A percentile compares a stretch with the other conserved stretches of the same genome.
phyloP scores from a whole-genome alignment of 805 yeast species.

The Metschnikowia continentalis region DNA sequence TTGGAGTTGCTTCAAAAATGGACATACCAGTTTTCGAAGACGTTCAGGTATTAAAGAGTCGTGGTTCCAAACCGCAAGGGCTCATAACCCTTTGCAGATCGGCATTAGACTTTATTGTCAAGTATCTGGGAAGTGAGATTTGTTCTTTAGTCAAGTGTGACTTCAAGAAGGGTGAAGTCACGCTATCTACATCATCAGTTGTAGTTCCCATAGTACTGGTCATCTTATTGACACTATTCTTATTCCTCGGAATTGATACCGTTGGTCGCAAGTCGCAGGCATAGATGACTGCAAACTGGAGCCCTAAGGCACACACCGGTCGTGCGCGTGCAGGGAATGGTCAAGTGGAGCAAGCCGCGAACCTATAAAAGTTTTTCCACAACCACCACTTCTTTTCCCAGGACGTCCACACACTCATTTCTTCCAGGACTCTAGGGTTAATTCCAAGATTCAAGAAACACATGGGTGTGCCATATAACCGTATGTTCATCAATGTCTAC shows the following conservation, averaged over 20 bases:
- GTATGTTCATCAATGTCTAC: slow-evolving; percentile 13
- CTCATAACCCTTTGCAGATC: too few species aligned
- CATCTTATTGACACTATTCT: too few species aligned
- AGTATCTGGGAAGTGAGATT: too few species aligned
- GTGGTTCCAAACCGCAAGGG: too few species aligned
- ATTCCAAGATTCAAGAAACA: background rate
- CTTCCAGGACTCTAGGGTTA: background rate
- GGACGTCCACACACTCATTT: background rate
- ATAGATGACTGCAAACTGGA: background rate
- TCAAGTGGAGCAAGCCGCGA: background rate
- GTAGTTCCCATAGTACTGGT: too few species aligned
- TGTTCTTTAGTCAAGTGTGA: too few species aligned
- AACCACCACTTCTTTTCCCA: too few species aligned
- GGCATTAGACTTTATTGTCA: too few species aligned
- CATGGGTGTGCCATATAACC: background rate
- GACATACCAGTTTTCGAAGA: slow-evolving; percentile 9
- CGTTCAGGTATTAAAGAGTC: background rate
- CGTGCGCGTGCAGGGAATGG: background rate
- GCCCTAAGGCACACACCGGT: background rate
- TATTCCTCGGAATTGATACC: too few species aligned
- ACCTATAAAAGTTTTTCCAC: background rate
- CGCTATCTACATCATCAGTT: too few species aligned
- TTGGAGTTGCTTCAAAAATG: slow-evolving; percentile 11
- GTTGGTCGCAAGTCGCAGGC: too few species aligned
- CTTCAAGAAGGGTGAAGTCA: too few species aligned